phyloP scores from a whole-genome alignment of 2,329 filamentous ascomycete genomes.

The Nigrospora osmanthi region DNA sequence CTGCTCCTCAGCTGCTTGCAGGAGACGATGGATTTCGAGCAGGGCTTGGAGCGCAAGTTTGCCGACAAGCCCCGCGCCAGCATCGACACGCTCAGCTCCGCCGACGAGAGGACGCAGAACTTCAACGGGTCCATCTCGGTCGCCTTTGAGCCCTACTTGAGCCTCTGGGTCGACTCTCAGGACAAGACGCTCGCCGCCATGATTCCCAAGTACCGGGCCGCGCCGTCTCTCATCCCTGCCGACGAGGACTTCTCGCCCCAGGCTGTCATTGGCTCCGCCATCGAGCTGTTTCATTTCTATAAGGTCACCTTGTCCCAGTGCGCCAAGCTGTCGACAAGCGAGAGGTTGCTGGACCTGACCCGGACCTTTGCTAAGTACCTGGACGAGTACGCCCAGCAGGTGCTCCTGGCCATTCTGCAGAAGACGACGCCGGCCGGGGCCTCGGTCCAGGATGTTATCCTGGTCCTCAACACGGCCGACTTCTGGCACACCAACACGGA shows the following conservation, averaged over 20 bases:
- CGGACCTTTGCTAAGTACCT: constrained; percentile 86
- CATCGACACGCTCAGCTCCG: constrained; percentile 80
- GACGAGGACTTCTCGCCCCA: constrained; percentile 92
- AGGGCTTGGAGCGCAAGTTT: constrained; percentile 80
- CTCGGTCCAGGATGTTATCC: constrained; percentile 65
- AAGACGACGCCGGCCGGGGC: constrained; percentile 44
- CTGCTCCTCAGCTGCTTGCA: constrained; percentile 82
- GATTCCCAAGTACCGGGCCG: constrained; percentile 74
- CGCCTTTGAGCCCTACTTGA: constrained; percentile 94
- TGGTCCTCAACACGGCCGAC: constrained; percentile 92
- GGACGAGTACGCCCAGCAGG: constrained; percentile 91
- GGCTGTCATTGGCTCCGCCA: constrained; percentile 85
- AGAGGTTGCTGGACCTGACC: constrained; percentile 75
- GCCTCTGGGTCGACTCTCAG: constrained; percentile 94
- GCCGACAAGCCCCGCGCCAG: constrained; percentile 66
- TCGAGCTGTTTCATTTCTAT: constrained; percentile 96
- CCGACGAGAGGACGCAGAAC: constrained; percentile 65
- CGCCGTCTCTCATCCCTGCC: constrained; percentile 67
- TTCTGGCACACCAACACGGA: constrained; percentile 94
- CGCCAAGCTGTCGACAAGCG: constrained; percentile 90
- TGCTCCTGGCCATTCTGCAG: constrained; percentile 66
- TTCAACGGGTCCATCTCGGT: constrained; percentile 92
- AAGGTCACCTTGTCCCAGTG: constrained; percentile 88
- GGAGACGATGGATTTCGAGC: constrained; percentile 95
- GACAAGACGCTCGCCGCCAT: constrained; percentile 78